Evolutionary conservation across 2,329 filamentous ascomycete genomes (phyloP).

Genomic region (Scedosporium dehoogii): DNA sequence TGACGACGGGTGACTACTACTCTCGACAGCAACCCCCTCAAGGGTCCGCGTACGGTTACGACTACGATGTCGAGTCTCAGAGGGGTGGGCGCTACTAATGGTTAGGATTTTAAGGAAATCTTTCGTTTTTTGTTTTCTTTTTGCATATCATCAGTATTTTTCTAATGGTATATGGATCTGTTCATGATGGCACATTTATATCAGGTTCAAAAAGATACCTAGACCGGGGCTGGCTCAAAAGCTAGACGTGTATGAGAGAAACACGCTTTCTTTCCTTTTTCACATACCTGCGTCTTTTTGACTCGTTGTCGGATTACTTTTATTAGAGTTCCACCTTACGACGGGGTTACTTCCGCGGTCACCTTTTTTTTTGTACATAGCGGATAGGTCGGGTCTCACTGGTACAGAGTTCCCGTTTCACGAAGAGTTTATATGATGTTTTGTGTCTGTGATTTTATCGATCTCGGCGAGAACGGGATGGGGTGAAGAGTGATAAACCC

Average conservation of each 20-base stretch:
- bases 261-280: not conserved
- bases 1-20: conserved; percentile 24
- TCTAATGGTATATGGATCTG: not conserved
- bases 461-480: no score
- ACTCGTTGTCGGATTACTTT: not conserved
- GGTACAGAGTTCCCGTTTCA: not conserved
- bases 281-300: not conserved
- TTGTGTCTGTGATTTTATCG: not conserved
- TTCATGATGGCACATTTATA: not conserved
- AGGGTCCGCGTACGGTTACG: conserved; percentile 18
- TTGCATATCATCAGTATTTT: not conserved
- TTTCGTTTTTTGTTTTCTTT: not conserved
- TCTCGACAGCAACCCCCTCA: conserved; percentile 10
- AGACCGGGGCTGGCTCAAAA: not conserved
- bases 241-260: not conserved
- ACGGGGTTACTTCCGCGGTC: not conserved
- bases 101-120: not conserved
- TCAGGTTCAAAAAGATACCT: not conserved
- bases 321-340: not conserved
- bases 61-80: conserved; percentile 27
- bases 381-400: not conserved
- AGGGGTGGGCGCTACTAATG: conserved; percentile 17
- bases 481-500: no score
- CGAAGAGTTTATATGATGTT: not conserved
- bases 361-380: not conserved